Evolutionary conservation across 495 filamentous ascomycete genomes (phyloP).

Genomic region (Penicillium longicatenatum): DNA sequence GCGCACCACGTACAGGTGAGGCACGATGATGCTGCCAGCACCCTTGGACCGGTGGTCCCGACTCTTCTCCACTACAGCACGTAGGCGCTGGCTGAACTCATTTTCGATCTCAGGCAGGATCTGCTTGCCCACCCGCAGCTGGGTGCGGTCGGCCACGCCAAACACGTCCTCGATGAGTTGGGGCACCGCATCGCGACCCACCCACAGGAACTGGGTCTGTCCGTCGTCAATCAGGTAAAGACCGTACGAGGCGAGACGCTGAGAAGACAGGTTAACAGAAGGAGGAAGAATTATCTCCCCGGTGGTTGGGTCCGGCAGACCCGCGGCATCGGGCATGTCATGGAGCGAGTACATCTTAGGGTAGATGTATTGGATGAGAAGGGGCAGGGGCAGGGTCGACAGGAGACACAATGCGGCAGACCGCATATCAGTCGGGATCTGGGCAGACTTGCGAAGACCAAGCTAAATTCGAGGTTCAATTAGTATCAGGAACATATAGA

Average conservation of each 20-base stretch:
- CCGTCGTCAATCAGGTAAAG: constrained; percentile 97
- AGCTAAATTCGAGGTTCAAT: constrained; percentile 53
- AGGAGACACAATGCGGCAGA: constrained; percentile 91
- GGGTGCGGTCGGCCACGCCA: constrained; percentile 73
- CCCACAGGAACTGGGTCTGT: constrained; percentile 97
- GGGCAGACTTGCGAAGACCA: constrained; percentile 89
- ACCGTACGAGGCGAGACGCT: constrained; percentile 87
- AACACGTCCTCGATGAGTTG: constrained; percentile 90
- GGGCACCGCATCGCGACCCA: constrained; percentile 88
- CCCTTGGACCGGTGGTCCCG: constrained; percentile 80
- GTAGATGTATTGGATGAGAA: constrained; percentile 97
- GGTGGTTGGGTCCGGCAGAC: constrained; percentile 78
- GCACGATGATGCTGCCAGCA: constrained; percentile 86
- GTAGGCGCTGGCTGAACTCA: constrained; percentile 93
- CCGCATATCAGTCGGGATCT: constrained; percentile 94
- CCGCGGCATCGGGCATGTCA: constrained; percentile 96
- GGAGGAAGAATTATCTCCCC: constrained; percentile 88
- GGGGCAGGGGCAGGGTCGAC: constrained; percentile 86
- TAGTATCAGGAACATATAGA: constrained; percentile 11
- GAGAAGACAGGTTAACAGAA: constrained; percentile 82
- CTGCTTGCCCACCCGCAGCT: constrained; percentile 89
- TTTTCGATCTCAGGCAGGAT: constrained; percentile 83
- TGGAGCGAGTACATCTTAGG: constrained; percentile 91
- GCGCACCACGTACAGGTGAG: constrained; percentile 89
- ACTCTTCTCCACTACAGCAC: constrained; percentile 89